Evolutionary conservation across 495 filamentous ascomycete species (phyloP).

Genomic region (Poronia punctata): DNA sequence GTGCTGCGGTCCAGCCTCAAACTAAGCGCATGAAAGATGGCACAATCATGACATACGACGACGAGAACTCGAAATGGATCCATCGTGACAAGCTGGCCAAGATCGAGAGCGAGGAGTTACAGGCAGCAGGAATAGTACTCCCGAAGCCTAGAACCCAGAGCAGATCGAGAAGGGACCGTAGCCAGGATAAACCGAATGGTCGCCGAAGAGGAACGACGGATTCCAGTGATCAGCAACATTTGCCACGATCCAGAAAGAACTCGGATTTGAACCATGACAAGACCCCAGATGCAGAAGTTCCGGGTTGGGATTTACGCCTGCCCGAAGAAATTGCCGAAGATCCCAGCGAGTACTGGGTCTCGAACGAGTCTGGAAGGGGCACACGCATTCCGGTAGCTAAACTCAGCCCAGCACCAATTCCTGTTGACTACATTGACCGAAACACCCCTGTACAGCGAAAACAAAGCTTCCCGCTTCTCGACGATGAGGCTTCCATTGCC

Average conservation of each 20-base stretch:
- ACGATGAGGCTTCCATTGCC: constrained; percentile 50
- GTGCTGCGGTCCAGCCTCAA: constrained; percentile 11
- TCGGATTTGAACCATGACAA: constrained; percentile 32
- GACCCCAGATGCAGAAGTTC: constrained; percentile 21
- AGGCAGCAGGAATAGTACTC: constrained; percentile 73
- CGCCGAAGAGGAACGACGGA: constrained; percentile 42
- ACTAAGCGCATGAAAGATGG: constrained; percentile 3
- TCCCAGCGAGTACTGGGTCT: constrained; percentile 36
- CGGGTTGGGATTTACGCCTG: constrained; percentile 63
- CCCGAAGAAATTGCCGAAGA: constrained; percentile 77
- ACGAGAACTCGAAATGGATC: constrained; percentile 78
- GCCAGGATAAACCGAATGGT: constrained; percentile 21
- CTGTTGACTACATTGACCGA: constrained; percentile 61
- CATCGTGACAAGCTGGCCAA: constrained; percentile 89
- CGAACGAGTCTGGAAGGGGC: constrained; percentile 30
- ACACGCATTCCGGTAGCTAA: constrained; percentile 84
- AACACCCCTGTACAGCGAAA: constrained; percentile 62
- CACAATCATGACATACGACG: constrained; percentile 19
- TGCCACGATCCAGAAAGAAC: constrained; percentile 40
- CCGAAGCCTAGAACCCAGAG: constrained; percentile 55
- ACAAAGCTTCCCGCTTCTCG: constrained; percentile 31
- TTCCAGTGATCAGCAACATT: constrained; percentile 23
- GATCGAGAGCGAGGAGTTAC: constrained; percentile 89
- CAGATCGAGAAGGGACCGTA: constrained; percentile 43
- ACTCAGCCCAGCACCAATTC: constrained; percentile 68